A percentile compares a stretch with the other conserved stretches of the same genome.
Evolutionary conservation across 2,329 filamentous ascomycete species (phyloP).

Genomic region (Penicillium hordei): DNA sequence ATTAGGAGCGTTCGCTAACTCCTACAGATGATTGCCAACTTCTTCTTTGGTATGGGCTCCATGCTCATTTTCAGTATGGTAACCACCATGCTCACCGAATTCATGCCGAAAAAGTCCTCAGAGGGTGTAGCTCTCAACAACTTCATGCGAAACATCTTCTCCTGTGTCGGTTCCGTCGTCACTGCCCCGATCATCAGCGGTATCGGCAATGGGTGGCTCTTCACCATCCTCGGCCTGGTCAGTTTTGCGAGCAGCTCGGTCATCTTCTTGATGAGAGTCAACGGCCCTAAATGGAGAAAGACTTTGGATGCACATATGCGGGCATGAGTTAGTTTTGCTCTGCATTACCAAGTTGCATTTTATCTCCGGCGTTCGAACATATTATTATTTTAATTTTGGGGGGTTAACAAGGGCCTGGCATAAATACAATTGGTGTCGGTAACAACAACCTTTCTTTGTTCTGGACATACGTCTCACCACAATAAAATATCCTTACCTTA

Average conservation of each 20-base stretch:
- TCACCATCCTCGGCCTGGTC: slow-evolving; percentile 61
- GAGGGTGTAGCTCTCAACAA: slow-evolving; percentile 79
- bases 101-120: slow-evolving; percentile 70
- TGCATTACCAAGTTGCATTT: not conserved
- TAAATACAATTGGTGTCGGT: not conserved
- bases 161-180: slow-evolving; percentile 68
- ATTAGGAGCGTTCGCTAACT: slow-evolving; percentile 1
- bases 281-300: slow-evolving; percentile 62
- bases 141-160: slow-evolving; percentile 75
- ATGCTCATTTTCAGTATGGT: slow-evolving; percentile 76
- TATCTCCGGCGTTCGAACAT: not conserved
- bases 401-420: not conserved
- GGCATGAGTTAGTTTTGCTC: slow-evolving; percentile 6
- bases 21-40: slow-evolving; percentile 59
- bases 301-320: slow-evolving; percentile 54
- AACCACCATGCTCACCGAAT: slow-evolving; percentile 83
- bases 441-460: not conserved
- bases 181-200: slow-evolving; percentile 68
- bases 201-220: slow-evolving; percentile 75
- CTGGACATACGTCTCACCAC: not conserved
- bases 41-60: slow-evolving; percentile 72
- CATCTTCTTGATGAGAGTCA: slow-evolving; percentile 62
- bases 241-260: slow-evolving; percentile 59
- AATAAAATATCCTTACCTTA: not conserved
- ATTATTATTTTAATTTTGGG: not conserved